A percentile compares a stretch with the other conserved stretches of the same genome.
Conservation (phyloP, 805 yeast species). For the Candida andamanensis region DNA sequence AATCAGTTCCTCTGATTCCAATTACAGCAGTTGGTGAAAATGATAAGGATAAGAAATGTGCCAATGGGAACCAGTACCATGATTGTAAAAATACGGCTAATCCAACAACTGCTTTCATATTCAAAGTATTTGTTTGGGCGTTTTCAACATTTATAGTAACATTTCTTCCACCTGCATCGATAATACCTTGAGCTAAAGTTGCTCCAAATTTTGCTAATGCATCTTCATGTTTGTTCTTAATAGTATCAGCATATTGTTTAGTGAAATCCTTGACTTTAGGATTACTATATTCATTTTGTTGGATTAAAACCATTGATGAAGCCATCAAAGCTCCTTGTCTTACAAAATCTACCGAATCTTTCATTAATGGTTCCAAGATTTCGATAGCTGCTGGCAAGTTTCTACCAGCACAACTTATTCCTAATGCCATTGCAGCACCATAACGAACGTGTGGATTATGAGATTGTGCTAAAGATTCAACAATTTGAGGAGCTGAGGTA, state of each 20-base stretch:
- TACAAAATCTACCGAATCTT: slow-evolving; percentile 94
- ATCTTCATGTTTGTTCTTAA: slow-evolving; percentile 87
- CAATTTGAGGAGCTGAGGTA: slow-evolving; percentile 91
- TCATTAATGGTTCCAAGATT: slow-evolving; percentile 85
- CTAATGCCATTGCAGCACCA: slow-evolving; percentile 96
- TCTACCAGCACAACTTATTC: slow-evolving; percentile 95
- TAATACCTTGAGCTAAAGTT: slow-evolving; percentile 91
- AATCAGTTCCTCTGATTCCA: slow-evolving; percentile 72
- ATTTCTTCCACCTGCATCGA: slow-evolving; percentile 98
- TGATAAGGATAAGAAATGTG: slow-evolving; percentile 88
- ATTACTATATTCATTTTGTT: slow-evolving; percentile 74
- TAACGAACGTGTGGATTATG: slow-evolving; percentile 98
- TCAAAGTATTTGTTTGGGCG: slow-evolving; percentile 81
- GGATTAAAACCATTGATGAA: slow-evolving; percentile 81
- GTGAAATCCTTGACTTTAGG: slow-evolving; percentile 78
- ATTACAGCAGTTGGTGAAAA: slow-evolving; percentile 88
- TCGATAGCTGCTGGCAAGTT: slow-evolving; percentile 85
- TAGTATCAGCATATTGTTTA: slow-evolving; percentile 68
- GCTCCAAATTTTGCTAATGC: slow-evolving; percentile 98
- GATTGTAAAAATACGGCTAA: slow-evolving; percentile 83
- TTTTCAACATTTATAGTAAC: slow-evolving; percentile 92
- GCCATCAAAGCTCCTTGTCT: slow-evolving; percentile 97
- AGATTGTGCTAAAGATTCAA: slow-evolving; percentile 84
- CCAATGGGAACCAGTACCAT: slow-evolving; percentile 98
- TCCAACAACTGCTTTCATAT: slow-evolving; percentile 89